Evolutionary conservation across 176 grass and related monocot genomes (phyloP).

Genomic region (Triticum turgidum): DNA sequence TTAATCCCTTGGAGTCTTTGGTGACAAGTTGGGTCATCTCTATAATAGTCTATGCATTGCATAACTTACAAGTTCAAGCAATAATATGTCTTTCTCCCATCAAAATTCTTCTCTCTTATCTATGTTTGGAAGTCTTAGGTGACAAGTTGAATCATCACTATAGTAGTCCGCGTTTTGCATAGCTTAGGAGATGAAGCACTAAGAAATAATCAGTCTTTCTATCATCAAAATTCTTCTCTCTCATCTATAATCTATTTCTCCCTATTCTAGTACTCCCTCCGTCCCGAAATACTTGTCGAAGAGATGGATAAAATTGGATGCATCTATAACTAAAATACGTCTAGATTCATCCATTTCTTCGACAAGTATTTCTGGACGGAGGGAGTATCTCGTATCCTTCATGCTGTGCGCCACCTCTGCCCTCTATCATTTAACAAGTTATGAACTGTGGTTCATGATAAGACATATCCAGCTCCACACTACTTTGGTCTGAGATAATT

Average conservation of each 20-base stretch:
- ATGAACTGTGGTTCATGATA: background rate
- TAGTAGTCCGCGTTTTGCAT: background rate
- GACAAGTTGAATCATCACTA: background rate
- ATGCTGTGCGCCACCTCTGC: background rate
- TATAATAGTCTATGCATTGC: background rate
- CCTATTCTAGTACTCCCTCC: background rate
- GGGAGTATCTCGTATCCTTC: background rate
- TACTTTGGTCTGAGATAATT: background rate
- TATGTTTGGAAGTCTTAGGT: background rate
- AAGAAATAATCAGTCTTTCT: background rate
- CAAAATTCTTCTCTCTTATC: background rate
- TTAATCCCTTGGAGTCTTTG: background rate
- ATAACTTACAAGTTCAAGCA: background rate
- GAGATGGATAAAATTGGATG: too few relatives aligned
- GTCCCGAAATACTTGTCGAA: too few relatives aligned
- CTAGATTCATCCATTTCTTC: too few relatives aligned
- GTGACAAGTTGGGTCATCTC: background rate
- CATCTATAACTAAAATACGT: too few relatives aligned
- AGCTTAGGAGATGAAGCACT: background rate
- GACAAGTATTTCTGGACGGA: too few relatives aligned
- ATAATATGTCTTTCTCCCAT: slow-evolving; percentile 8
- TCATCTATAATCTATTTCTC: background rate
- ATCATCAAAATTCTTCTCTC: background rate
- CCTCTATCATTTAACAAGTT: background rate
- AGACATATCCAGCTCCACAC: background rate